Percentiles rank a stretch among this genome's conserved stretches.
Evolutionary conservation across 1,284 basidiomycete species (phyloP).

Genomic region (Thecaphora thlaspeos): DNA sequence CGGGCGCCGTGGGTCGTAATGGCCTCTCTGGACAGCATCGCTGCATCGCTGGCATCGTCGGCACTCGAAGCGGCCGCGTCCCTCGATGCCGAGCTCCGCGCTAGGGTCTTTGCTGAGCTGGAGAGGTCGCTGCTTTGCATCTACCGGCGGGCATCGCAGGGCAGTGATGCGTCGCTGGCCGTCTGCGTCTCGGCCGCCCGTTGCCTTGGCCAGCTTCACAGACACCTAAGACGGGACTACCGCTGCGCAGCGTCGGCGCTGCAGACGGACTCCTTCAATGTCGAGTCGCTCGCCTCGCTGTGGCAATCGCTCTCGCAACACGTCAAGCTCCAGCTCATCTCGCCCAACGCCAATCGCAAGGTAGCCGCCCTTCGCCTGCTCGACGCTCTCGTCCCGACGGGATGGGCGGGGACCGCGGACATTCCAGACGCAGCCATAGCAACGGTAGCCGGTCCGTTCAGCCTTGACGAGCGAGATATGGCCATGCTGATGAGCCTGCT

Average conservation of each 20-base stretch:
- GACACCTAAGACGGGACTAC: not conserved
- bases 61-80: no score
- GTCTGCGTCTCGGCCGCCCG: slow-evolving; percentile 22
- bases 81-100: not conserved
- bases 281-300: slow-evolving; percentile 10
- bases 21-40: not conserved
- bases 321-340: slow-evolving; percentile 17
- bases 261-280: no score
- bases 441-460: not conserved
- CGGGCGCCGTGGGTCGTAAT: slow-evolving; percentile 2
- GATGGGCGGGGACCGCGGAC: slow-evolving; percentile 9
- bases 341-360: slow-evolving; percentile 28
- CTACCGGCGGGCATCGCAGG: slow-evolving; percentile 14
- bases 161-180: slow-evolving; percentile 16
- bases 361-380: slow-evolving; percentile 12
- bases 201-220: slow-evolving; percentile 9
- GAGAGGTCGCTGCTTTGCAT: slow-evolving; percentile 10
- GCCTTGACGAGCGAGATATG: slow-evolving; percentile 11
- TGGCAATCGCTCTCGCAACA: slow-evolving; percentile 18
- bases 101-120: not conserved
- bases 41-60: slow-evolving; percentile 3
- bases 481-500: slow-evolving; percentile 21
- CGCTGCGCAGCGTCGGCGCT: no score
- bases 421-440: not conserved
- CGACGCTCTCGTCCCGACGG: slow-evolving; percentile 13